Conservation (phyloP, 225 moss, liverwort and hornwort species). For the Asterella californica region DNA sequence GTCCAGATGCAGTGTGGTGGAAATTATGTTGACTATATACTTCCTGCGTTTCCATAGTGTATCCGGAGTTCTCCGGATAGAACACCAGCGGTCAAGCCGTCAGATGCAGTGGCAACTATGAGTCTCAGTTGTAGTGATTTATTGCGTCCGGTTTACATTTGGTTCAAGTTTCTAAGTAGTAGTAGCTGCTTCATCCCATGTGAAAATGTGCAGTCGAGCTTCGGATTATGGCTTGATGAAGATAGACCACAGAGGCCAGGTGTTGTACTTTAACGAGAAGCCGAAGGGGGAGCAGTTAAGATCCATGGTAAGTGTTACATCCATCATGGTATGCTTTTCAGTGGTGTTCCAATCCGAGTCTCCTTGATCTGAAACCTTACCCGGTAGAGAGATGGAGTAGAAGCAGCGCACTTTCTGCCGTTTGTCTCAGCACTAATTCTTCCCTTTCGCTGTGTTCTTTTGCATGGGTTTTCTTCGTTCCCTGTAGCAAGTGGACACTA, state of each 20-base stretch:
- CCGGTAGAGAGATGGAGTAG: neutral
- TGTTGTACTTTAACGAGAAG: constrained; percentile 86
- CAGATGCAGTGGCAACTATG: no score
- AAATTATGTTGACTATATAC: no score
- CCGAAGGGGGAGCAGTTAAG: constrained; percentile 63
- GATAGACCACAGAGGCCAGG: constrained; percentile 73
- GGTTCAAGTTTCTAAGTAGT: neutral
- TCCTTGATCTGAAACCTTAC: neutral
- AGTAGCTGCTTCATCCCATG: neutral
- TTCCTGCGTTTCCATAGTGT: no score
- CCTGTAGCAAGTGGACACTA: constrained; percentile 86
- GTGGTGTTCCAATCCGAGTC: neutral
- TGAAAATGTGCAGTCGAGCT: constrained; percentile 60
- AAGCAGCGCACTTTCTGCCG: neutral
- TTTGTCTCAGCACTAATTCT: no score
- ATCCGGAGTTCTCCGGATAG: no score
- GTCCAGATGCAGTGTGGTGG: no score
- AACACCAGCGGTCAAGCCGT: no score
- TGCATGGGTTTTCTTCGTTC: neutral
- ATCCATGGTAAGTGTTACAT: constrained; percentile 86
- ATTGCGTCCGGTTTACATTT: neutral
- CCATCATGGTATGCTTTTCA: no score
- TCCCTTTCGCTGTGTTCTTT: neutral
- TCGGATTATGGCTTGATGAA: constrained; percentile 95
- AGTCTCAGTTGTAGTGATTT: neutral